These are phyloP conservation scores for Eudorina sp. DNA, from an alignment of 139 green algal species.

Conservation along the genomic window DNA sequence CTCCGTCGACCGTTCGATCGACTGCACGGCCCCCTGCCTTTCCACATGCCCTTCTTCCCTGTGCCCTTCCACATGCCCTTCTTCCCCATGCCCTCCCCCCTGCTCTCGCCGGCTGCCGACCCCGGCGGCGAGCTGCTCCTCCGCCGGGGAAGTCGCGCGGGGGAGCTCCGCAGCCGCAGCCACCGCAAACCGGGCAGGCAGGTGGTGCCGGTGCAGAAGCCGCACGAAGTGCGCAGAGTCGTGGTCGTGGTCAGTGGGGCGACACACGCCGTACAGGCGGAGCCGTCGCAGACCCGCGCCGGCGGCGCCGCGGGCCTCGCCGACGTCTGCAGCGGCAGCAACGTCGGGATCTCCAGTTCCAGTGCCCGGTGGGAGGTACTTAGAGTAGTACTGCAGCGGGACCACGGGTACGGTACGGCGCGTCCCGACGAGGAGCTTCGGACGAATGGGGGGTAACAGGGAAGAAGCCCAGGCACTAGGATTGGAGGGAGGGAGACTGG, in stretches of 20 bases:
- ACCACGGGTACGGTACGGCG: no score
- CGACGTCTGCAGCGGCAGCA: neutral
- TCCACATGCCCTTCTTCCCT: neutral
- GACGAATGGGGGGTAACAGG: neutral
- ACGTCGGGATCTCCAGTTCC: neutral
- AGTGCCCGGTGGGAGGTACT: conserved; percentile 2
- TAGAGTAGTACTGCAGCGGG: conserved; percentile 44
- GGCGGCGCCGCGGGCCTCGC: neutral
- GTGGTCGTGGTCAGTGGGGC: conserved; percentile 21
- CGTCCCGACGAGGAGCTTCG: neutral
- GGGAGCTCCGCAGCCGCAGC: neutral
- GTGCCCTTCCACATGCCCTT: neutral
- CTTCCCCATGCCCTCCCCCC: neutral
- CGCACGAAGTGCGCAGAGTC: neutral
- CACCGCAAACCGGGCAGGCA: neutral
- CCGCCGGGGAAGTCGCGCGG: neutral
- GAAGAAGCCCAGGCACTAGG: neutral
- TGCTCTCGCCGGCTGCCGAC: neutral
- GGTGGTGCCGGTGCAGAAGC: neutral
- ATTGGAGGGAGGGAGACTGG: neutral
- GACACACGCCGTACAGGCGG: conserved; percentile 41
- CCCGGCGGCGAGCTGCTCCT: neutral
- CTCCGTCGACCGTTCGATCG: no score
- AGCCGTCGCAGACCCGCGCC: neutral
- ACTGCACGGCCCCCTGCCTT: neutral